Evolutionary conservation across 2,329 filamentous ascomycete genomes (phyloP).

Genomic region (Diatrype stigma): DNA sequence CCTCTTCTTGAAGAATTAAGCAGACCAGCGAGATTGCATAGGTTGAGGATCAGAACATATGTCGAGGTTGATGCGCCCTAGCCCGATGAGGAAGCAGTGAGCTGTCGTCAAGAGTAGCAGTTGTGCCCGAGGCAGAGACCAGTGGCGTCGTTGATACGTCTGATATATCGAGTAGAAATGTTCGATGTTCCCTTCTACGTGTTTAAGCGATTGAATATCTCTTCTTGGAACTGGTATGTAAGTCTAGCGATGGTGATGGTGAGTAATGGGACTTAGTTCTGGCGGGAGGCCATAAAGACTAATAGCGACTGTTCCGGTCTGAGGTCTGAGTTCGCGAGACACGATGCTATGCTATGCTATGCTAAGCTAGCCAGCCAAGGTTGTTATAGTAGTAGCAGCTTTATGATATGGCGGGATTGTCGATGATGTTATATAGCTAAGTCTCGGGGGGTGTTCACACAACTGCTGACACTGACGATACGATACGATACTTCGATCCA

Average conservation of each 20-base stretch:
- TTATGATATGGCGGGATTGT: constrained; percentile 8
- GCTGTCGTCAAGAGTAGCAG: constrained; percentile 2
- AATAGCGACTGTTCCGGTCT: constrained; percentile 16
- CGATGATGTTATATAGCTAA: constrained; percentile 13
- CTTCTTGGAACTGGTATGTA: constrained; percentile 21
- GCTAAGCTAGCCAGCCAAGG: no score
- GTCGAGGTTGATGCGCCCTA: background rate
- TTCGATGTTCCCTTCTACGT: constrained; percentile 27
- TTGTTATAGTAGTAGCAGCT: constrained; percentile 3
- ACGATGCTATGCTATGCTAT: no score
- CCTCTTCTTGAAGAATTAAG: constrained; percentile 8
- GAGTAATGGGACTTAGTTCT: constrained; percentile 15
- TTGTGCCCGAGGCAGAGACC: background rate
- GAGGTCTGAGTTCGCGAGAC: background rate
- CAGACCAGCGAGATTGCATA: constrained; percentile 5
- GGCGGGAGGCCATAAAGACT: constrained; percentile 18
- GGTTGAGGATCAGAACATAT: constrained; percentile 9
- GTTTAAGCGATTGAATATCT: constrained; percentile 32
- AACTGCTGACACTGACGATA: no score
- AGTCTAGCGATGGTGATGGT: constrained; percentile 18
- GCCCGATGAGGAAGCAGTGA: background rate
- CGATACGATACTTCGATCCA: constrained; percentile 32
- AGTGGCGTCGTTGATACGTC: constrained; percentile 7
- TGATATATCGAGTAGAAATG: constrained; percentile 10
- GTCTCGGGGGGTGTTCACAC: constrained; percentile 15